Evolutionary conservation across 352 stramenopile species (phyloP).

Genomic region (Blastocystis sp.): DNA sequence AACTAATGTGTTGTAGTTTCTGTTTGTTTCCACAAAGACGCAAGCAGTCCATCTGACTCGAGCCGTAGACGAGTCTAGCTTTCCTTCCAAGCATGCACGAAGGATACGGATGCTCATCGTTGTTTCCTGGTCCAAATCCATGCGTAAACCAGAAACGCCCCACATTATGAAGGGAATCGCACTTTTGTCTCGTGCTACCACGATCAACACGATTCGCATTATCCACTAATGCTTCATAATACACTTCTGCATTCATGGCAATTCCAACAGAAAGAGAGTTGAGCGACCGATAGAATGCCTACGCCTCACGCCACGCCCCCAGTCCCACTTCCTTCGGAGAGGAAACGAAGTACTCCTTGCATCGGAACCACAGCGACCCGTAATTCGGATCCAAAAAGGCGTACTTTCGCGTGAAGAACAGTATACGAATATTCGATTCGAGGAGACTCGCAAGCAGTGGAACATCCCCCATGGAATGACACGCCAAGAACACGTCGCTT

Average conservation of each 20-base stretch:
- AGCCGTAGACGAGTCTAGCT: neutral
- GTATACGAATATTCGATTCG: neutral
- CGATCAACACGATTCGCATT: neutral
- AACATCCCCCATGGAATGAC: neutral
- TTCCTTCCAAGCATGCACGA: neutral
- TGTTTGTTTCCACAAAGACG: neutral
- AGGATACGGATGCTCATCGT: neutral
- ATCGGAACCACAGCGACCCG: conserved; percentile 82
- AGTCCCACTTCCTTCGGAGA: conserved; percentile 9
- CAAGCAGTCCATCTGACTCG: neutral
- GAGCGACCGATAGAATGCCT: neutral
- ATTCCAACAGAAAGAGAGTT: neutral
- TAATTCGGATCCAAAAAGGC: conserved; percentile 85
- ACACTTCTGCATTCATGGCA: neutral
- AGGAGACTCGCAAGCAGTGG: conserved; percentile 7
- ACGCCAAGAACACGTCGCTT: conserved; percentile 63
- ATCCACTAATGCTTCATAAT: neutral
- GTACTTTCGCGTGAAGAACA: conserved; percentile 71
- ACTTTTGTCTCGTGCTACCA: neutral
- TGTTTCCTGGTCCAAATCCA: neutral
- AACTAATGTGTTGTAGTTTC: conserved; percentile 36
- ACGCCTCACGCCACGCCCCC: neutral
- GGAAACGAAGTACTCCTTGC: conserved; percentile 69
- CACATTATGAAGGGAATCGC: neutral
- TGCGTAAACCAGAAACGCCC: neutral